phyloP scores from a whole-genome alignment of 352 stramenopile species.

The Phytophthora brassicae region DNA sequence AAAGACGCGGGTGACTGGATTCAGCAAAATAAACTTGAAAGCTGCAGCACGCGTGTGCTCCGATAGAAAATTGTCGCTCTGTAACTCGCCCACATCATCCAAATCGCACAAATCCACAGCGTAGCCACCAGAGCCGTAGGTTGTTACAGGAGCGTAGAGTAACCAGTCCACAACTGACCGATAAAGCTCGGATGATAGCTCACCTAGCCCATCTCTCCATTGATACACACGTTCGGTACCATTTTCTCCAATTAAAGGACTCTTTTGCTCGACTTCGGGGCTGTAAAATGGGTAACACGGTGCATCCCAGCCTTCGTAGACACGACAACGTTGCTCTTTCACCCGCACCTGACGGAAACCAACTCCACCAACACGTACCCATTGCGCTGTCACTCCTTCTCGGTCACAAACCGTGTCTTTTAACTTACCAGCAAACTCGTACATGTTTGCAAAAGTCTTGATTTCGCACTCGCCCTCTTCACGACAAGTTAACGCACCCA shows the following conservation, averaged over 20 bases:
- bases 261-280: slow-evolving; percentile 50
- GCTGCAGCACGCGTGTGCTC: slow-evolving; percentile 79
- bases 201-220: slow-evolving; percentile 68
- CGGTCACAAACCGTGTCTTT: slow-evolving; percentile 57
- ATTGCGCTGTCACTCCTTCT: slow-evolving; percentile 60
- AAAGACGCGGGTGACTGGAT: slow-evolving; percentile 88
- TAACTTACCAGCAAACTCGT: slow-evolving; percentile 69
- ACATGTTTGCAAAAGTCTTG: slow-evolving; percentile 75
- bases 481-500: slow-evolving; percentile 71
- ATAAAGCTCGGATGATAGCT: slow-evolving; percentile 58
- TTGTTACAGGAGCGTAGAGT: slow-evolving; percentile 41
- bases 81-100: slow-evolving; percentile 56
- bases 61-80: slow-evolving; percentile 74
- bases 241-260: slow-evolving; percentile 43
- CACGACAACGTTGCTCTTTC: slow-evolving; percentile 63
- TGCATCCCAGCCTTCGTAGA: slow-evolving; percentile 59
- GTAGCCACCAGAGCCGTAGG: slow-evolving; percentile 73
- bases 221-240: slow-evolving; percentile 45
- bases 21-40: slow-evolving; percentile 87
- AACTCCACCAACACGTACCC: slow-evolving; percentile 75
- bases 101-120: slow-evolving; percentile 71
- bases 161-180: slow-evolving; percentile 56
- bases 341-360: slow-evolving; percentile 85
- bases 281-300: slow-evolving; percentile 81
- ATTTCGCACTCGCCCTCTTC: slow-evolving; percentile 82